Conservation (phyloP, 768 basidiomycete genomes). For the Lepiota brunneoincarnata region DNA sequence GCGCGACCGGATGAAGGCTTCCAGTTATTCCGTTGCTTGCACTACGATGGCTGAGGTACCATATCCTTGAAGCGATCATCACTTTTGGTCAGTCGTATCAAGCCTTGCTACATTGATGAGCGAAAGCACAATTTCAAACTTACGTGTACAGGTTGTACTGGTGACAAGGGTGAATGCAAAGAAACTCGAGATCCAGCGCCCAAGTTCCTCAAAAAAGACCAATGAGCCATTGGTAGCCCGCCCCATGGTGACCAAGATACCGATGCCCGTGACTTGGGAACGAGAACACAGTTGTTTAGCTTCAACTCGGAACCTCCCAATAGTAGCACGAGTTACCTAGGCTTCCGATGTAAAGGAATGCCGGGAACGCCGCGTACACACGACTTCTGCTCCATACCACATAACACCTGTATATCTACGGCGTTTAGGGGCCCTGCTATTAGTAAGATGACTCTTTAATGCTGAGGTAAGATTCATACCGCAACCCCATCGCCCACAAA, state of each 20-base stretch:
- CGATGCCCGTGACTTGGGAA: slow-evolving; percentile 25
- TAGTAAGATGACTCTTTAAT: not conserved
- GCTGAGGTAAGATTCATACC: slow-evolving; percentile 19
- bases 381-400: slow-evolving; percentile 28
- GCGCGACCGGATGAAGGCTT: slow-evolving; percentile 28
- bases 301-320: not conserved
- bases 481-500: slow-evolving; percentile 35
- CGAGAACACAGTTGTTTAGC: not conserved
- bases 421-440: not conserved
- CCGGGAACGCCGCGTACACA: slow-evolving; percentile 23
- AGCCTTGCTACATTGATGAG: not conserved
- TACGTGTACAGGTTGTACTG: slow-evolving; percentile 35
- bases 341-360: slow-evolving; percentile 27
- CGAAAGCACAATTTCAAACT: not conserved
- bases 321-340: slow-evolving; percentile 19
- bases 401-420: slow-evolving; percentile 29
- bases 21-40: slow-evolving; percentile 18
- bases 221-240: slow-evolving; percentile 22
- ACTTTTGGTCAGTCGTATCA: slow-evolving; percentile 9
- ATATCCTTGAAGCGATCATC: slow-evolving; percentile 32
- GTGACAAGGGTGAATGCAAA: slow-evolving; percentile 34
- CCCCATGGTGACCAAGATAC: slow-evolving; percentile 30
- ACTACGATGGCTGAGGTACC: slow-evolving; percentile 27
- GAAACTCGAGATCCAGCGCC: slow-evolving; percentile 37
- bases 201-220: slow-evolving; percentile 30